Evolutionary conservation across 164 flowering plant species (phyloP).

Genomic region (Vitis rotundifolia): DNA sequence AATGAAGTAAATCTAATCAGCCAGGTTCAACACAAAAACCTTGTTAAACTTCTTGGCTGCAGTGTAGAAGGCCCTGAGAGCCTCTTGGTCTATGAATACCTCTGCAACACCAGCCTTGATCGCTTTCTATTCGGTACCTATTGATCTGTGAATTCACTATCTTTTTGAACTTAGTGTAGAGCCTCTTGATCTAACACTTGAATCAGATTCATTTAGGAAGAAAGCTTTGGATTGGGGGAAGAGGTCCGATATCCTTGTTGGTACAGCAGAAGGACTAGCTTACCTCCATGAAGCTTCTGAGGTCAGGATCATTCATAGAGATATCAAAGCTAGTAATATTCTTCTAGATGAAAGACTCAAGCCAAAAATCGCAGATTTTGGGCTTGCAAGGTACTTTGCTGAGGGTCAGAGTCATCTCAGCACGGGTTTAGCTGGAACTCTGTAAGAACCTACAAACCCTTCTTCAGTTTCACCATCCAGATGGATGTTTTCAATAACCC

Average conservation of each 20-base stretch:
- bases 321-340: slow-evolving; percentile 68
- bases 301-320: slow-evolving; percentile 58
- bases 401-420: slow-evolving; percentile 92
- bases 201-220: slow-evolving; percentile 60
- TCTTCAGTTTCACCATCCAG: slow-evolving; percentile 1
- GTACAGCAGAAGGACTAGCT: slow-evolving; percentile 58
- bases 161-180: not conserved
- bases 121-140: slow-evolving; percentile 65
- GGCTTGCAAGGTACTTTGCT: slow-evolving; percentile 69
- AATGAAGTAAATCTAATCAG: slow-evolving; percentile 80
- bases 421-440: slow-evolving; percentile 92
- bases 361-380: slow-evolving; percentile 70
- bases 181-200: not conserved
- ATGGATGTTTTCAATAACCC: not conserved
- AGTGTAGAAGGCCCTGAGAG: slow-evolving; percentile 81
- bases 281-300: slow-evolving; percentile 55
- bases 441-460: slow-evolving; percentile 42
- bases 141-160: no score
- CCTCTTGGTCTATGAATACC: slow-evolving; percentile 70
- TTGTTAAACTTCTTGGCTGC: slow-evolving; percentile 72
- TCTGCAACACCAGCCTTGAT: slow-evolving; percentile 67
- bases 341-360: slow-evolving; percentile 53
- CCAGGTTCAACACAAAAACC: slow-evolving; percentile 69
- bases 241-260: slow-evolving; percentile 48
- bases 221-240: slow-evolving; percentile 62